Evolutionary conservation across 2,329 filamentous ascomycete genomes (phyloP).

Genomic region (Shiraia sp.): DNA sequence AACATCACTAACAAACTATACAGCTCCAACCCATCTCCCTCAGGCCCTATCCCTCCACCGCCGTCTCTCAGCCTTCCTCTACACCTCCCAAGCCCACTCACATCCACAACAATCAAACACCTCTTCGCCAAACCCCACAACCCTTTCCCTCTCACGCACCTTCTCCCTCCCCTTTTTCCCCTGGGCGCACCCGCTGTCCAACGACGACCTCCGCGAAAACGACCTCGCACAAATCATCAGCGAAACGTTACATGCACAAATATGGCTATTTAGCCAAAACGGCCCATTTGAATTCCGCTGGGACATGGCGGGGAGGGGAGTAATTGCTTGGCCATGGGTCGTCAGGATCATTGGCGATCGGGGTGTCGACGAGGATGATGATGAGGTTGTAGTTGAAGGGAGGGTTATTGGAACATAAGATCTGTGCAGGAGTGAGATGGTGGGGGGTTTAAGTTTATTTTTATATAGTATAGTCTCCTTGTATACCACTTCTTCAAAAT

Average conservation of each 20-base stretch:
- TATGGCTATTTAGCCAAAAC: background rate
- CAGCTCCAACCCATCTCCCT: constrained; percentile 11
- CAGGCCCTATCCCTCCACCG: constrained; percentile 29
- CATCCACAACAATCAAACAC: background rate
- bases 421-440: too few relatives aligned
- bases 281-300: background rate
- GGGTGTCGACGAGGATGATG: too few relatives aligned
- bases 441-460: too few relatives aligned
- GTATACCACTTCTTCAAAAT: too few relatives aligned
- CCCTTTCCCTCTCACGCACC: constrained; percentile 1
- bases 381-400: too few relatives aligned
- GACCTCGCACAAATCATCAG: too few relatives aligned
- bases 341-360: too few relatives aligned
- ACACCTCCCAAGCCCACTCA: constrained; percentile 13
- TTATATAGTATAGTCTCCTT: too few relatives aligned
- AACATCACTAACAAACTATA: constrained; percentile 2
- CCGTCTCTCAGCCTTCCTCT: constrained; percentile 31
- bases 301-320: background rate
- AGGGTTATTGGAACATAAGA: too few relatives aligned
- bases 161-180: background rate
- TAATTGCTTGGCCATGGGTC: too few relatives aligned
- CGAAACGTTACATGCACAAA: background rate
- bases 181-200: too few relatives aligned
- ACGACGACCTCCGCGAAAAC: too few relatives aligned
- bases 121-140: constrained; percentile 10